phyloP scores from a whole-genome alignment of 2,329 filamentous ascomycete genomes.

The Aspergillus thermomutatus region DNA sequence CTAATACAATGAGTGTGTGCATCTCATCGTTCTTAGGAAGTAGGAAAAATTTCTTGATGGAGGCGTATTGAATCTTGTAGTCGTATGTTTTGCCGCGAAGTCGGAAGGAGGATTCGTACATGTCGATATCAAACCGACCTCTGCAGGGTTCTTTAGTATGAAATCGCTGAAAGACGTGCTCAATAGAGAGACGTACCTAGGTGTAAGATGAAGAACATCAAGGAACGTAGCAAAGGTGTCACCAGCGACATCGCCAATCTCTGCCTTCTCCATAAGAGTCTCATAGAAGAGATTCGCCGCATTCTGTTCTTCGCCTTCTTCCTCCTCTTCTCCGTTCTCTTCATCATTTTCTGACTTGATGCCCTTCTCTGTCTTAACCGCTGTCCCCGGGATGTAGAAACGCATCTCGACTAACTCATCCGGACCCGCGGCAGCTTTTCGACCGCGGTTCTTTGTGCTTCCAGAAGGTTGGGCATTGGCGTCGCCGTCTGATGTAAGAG shows the following conservation, averaged over 20 bases:
- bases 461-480: slow-evolving; percentile 72
- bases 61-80: slow-evolving; percentile 99
- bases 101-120: slow-evolving; percentile 97
- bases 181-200: slow-evolving; percentile 57
- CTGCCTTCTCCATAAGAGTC: slow-evolving; percentile 94
- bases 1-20: slow-evolving; percentile 91
- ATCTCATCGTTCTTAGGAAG: slow-evolving; percentile 98
- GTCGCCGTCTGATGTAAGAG: slow-evolving; percentile 69
- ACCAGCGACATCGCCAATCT: slow-evolving; percentile 98
- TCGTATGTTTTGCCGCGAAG: slow-evolving; percentile 98
- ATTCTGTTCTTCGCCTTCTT: slow-evolving; percentile 79
- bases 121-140: slow-evolving; percentile 99
- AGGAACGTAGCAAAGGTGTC: slow-evolving; percentile 97
- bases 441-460: slow-evolving; percentile 68
- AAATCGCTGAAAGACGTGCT: slow-evolving; percentile 5
- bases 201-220: slow-evolving; percentile 94
- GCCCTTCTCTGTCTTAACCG: slow-evolving; percentile 66
- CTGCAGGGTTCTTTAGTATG: slow-evolving; percentile 46
- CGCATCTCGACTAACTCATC: slow-evolving; percentile 98
- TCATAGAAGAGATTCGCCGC: slow-evolving; percentile 98
- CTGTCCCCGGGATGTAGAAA: slow-evolving; percentile 93
- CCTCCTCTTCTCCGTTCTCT: slow-evolving; percentile 62
- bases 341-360: slow-evolving; percentile 63
- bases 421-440: slow-evolving; percentile 81
- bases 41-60: slow-evolving; percentile 98